Base-by-base conservation (phyloP, 2,329 filamentous ascomycete species). In the Epichloe uncinata region DNA sequence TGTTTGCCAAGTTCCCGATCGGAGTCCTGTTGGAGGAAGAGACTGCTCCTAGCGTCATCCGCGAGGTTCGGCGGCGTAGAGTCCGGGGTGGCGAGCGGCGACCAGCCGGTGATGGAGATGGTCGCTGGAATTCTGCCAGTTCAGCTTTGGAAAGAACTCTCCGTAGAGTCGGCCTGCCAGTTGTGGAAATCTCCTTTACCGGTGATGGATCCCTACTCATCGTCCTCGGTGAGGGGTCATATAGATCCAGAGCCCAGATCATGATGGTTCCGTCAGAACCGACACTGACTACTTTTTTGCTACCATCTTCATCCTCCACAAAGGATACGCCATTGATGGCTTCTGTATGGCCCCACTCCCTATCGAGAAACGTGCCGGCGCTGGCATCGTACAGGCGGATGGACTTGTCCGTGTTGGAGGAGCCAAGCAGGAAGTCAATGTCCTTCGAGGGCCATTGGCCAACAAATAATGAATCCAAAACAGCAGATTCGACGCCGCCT, bases 261-360 rank as follows among this genome's bases (percentile, higher is more conserved):
- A 91, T 90, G 55, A 91, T 82, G 0, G 86, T 87, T 1, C 85
- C 85, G 63, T 93, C 87, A 5, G 84, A 79, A 2, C 85, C 87
- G 34, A 85, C 85, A 56, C 84, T 90, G 48, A 91, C 77, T 41
- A 88, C 69, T 52, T 74, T 74, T 48, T 77, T 75, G 26, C 70
- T 68, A 15, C 73, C 70, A 15, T 78, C 75, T 0, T 74, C 72
- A 7, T 73, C 73, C 49, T 85, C 78, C 11, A 91, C 64, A 16
- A 96, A 69, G 4, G 85, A 78, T 16, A 94, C 81, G 53, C 90
- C 90, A 47, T 87, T 95, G 55, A 98, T 88, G 8, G 90, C 85
- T 62, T 96, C 90, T 0, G 90, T 95, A 58, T 98, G 93, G 1
- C 93, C 93, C 79, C 89, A 96, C 67, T 97, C 93, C 40, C 88